Base-by-base conservation (phyloP, 176 grass and related monocot genomes). In the Saccharum officinarum region DNA sequence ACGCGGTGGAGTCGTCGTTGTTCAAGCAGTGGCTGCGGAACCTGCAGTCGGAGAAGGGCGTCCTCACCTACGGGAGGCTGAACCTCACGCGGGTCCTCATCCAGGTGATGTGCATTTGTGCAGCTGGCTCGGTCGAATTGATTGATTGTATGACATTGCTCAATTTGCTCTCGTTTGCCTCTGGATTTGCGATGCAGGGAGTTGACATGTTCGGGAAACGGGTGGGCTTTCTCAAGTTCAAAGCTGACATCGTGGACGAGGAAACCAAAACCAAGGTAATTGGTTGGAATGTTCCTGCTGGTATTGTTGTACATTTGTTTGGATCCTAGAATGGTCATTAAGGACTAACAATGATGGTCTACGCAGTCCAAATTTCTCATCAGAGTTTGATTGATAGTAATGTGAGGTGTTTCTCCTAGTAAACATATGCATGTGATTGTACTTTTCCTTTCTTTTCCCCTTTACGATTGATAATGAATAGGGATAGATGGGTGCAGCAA, bases 201-300 rank as follows among this genome's bases (percentile, higher is more conserved):
- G 84, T 95, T 4, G 93, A 98, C 79, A 98, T 92, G 96, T 95
- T 98, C 70, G 91, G 96, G 67, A 81, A 89, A 75, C 91, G 89
- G 1, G 89, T 98, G 73, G 93, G 96, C 3, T 98, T 98, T 86
- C 67, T 98, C 20, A 98, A 98, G 81, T 98, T 98, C 83, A 98
- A 92, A 80, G 96, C 96, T 57, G 86, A 95, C 73, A 67, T 98
- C 66, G n/a, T 92, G 55, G 96, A 98, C 25, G 82, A 95, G 80
- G 89, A 95, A 73, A 98, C 93, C 70, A 83, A 91, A 76, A 45
- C 86, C 47, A 92, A 94, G 85, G 96, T 98, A 71, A 86, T 69
- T 93, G 74, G 84, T 64, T 57, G 16, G 44, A 67, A 36, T 49
- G 25, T 30, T 73, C 23, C 23, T 28, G 26, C 33, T 40, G 26